These are phyloP conservation scores for Rhynchosporium agropyri DNA, from an alignment of 2,329 filamentous ascomycete genomes.

Conservation along the genomic window DNA sequence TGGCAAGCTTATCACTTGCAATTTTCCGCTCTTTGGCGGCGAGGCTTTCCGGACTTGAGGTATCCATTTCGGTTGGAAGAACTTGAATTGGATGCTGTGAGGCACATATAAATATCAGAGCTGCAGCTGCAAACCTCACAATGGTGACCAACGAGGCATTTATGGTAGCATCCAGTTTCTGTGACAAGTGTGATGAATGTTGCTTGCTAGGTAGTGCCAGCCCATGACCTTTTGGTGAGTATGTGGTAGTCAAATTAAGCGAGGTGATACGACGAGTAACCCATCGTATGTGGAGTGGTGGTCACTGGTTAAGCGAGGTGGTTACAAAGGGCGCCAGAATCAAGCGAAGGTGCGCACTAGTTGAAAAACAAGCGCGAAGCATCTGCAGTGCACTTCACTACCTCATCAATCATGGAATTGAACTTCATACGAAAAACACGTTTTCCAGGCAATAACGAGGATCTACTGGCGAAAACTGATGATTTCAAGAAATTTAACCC, in stretches of 20 bases:
- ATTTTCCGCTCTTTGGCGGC: constrained; percentile 1
- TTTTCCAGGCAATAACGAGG: neutral
- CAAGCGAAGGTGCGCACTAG: neutral
- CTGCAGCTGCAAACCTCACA: neutral
- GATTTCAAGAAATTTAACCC: neutral
- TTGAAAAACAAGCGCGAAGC: neutral
- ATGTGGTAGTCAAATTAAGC: constrained; percentile 4
- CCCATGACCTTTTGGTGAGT: neutral
- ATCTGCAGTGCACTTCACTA: neutral
- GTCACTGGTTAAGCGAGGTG: neutral
- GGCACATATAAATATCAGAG: neutral
- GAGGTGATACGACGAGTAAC: neutral
- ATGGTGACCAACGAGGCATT: constrained; percentile 26
- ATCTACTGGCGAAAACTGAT: neutral
- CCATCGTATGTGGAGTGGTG: neutral
- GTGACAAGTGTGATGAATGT: neutral
- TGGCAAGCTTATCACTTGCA: constrained; percentile 5
- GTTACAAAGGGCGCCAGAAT: neutral
- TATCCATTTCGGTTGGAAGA: neutral
- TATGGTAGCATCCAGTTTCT: neutral
- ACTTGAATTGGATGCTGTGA: neutral
- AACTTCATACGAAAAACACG: constrained; percentile 4
- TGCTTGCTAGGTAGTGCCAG: neutral
- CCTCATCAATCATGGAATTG: neutral
- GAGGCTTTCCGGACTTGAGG: neutral